Conservation (phyloP, 345 rosid species). For the Alliaria petiolata region DNA sequence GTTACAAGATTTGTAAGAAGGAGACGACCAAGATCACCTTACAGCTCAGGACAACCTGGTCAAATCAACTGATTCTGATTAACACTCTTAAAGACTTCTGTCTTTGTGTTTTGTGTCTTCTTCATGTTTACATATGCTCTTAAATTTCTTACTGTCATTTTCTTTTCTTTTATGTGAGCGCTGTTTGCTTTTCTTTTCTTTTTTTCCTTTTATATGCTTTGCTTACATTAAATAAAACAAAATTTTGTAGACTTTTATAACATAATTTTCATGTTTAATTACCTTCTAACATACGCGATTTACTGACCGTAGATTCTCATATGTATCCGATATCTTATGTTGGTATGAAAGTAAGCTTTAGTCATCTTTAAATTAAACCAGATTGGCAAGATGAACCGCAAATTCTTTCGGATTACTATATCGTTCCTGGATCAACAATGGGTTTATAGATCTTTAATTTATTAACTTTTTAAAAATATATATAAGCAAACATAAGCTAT, state of each 20-base stretch:
- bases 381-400: not conserved
- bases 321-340: too few species aligned
- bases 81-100: not conserved
- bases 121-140: not conserved
- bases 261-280: not conserved
- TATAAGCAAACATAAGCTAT: not conserved
- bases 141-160: not conserved
- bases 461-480: not conserved
- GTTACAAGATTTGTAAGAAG: not conserved
- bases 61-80: constrained; percentile 18
- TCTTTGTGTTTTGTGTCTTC: not conserved
- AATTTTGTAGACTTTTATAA: not conserved
- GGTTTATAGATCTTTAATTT: not conserved
- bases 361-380: too few species aligned
- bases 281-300: not conserved
- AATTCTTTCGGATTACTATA: not conserved
- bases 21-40: constrained; percentile 22
- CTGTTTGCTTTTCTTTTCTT: not conserved
- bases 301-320: too few species aligned
- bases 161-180: not conserved
- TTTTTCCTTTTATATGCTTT: not conserved
- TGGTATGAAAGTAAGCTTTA: too few species aligned
- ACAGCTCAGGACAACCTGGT: constrained; percentile 28
- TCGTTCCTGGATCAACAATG: not conserved
- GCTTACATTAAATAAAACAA: not conserved